Percentiles rank a stretch among this genome's conserved stretches.
phyloP scores from a whole-genome alignment of 768 basidiomycete species.

The Cyclocybe cylindracea region DNA sequence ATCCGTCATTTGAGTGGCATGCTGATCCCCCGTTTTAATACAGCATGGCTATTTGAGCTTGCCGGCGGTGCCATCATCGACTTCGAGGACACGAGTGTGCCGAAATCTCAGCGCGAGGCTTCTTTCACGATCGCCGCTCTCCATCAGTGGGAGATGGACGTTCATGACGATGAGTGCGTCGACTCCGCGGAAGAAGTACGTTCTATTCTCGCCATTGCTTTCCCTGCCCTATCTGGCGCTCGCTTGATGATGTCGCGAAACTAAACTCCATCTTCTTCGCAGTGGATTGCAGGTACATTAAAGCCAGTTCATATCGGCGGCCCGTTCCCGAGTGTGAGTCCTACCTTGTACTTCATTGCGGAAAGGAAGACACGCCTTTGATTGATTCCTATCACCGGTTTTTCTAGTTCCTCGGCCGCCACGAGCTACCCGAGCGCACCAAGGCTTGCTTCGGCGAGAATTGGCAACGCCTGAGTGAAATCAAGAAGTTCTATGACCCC shows the following conservation, averaged over 20 bases:
- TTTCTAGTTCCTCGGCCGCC: constrained; percentile 71
- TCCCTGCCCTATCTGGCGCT: not conserved
- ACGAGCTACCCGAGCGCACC: constrained; percentile 62
- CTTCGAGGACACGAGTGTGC: constrained; percentile 72
- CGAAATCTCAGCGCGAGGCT: constrained; percentile 77
- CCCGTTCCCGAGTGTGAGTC: constrained; percentile 77
- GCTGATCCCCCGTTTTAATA: not conserved
- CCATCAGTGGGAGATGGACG: constrained; percentile 89
- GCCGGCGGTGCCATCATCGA: constrained; percentile 81
- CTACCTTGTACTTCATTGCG: too few relatives aligned
- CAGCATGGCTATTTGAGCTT: constrained; percentile 92
- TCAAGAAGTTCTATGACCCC: constrained; percentile 82
- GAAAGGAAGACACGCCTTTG: constrained; percentile 1
- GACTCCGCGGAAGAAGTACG: constrained; percentile 79
- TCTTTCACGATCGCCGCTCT: constrained; percentile 85
- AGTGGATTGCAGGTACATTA: constrained; percentile 84
- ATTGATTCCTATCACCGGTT: constrained; percentile 12
- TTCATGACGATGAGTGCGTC: constrained; percentile 80
- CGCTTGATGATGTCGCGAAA: too few relatives aligned
- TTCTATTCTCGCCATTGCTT: constrained; percentile 1
- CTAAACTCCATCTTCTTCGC: constrained; percentile 9
- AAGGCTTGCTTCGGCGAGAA: constrained; percentile 73
- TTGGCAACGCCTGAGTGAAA: constrained; percentile 66
- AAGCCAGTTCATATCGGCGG: constrained; percentile 75
- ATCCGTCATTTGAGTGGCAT: not conserved